These are phyloP conservation scores for Boletus vinaceobasis DNA, from an alignment of 768 basidiomycete species.

Conservation along the genomic window DNA sequence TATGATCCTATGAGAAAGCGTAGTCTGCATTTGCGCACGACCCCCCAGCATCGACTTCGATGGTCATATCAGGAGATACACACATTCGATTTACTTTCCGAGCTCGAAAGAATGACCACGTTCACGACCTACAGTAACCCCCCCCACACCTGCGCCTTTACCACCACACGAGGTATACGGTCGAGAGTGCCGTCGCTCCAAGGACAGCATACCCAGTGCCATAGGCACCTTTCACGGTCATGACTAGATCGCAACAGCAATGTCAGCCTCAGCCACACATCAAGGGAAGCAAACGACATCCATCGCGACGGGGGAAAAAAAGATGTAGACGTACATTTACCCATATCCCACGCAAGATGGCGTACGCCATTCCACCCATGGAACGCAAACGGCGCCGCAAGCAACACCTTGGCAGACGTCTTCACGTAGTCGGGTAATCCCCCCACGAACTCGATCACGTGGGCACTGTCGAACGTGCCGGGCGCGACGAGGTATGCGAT, in stretches of 20 bases:
- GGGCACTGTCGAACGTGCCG: constrained; percentile 70
- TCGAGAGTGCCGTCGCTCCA: constrained; percentile 72
- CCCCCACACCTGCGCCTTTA: constrained; percentile 36
- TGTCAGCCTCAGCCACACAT: not conserved
- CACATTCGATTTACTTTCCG: not conserved
- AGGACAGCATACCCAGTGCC: constrained; percentile 79
- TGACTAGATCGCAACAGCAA: constrained; percentile 44
- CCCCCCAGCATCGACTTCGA: too few relatives aligned
- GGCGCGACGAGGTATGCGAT: constrained; percentile 85
- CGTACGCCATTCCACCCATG: constrained; percentile 88
- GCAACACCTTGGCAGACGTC: constrained; percentile 67
- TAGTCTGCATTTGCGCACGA: too few relatives aligned
- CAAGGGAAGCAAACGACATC: too few relatives aligned
- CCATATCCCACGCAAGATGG: constrained; percentile 87
- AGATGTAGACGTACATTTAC: constrained; percentile 64
- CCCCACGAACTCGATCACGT: constrained; percentile 69
- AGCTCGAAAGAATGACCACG: not conserved
- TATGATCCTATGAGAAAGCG: too few relatives aligned
- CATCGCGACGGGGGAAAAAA: not conserved
- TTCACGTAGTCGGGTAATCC: constrained; percentile 76
- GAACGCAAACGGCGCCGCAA: constrained; percentile 88
- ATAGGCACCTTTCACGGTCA: constrained; percentile 79
- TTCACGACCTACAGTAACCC: constrained; percentile 21
- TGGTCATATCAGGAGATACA: not conserved
- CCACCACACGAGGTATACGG: constrained; percentile 52